Percentiles rank a stretch among this genome's conserved stretches.
phyloP scores from a whole-genome alignment of 148 eudicot genomes.

The Cornus suecica region DNA sequence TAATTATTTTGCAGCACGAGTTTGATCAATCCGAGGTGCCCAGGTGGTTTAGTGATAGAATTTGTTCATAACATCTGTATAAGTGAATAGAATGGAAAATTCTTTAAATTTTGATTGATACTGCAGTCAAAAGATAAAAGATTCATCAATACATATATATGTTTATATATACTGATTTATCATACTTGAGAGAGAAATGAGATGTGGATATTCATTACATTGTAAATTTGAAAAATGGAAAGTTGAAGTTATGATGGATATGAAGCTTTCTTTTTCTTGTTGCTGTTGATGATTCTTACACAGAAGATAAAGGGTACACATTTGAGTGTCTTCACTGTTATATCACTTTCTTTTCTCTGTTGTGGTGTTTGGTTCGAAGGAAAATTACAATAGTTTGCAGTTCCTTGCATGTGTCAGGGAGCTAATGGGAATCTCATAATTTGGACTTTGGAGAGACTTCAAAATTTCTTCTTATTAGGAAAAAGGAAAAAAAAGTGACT shows the following conservation, averaged over 20 bases:
- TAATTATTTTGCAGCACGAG: background rate
- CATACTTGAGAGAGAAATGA: background rate
- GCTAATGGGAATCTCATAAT: background rate
- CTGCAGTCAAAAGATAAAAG: background rate
- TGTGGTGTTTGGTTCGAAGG: background rate
- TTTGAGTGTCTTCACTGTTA: background rate
- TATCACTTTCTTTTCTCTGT: background rate
- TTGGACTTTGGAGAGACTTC: background rate
- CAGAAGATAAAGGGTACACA: background rate
- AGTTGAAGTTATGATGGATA: background rate
- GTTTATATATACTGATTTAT: background rate
- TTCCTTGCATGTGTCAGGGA: background rate
- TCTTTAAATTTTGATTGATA: no score
- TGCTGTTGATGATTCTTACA: background rate
- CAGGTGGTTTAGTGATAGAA: background rate
- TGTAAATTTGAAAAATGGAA: background rate
- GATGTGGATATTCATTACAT: background rate
- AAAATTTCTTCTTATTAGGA: no score
- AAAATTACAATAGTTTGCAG: background rate
- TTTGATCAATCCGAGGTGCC: background rate
- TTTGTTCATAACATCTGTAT: background rate
- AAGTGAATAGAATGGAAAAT: background rate
- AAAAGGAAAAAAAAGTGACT: no score
- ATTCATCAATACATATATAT: background rate
- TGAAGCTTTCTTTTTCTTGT: slow-evolving; percentile 2